Conservation (phyloP, 78 protist species). For the Kipferlia bialata region DNA sequence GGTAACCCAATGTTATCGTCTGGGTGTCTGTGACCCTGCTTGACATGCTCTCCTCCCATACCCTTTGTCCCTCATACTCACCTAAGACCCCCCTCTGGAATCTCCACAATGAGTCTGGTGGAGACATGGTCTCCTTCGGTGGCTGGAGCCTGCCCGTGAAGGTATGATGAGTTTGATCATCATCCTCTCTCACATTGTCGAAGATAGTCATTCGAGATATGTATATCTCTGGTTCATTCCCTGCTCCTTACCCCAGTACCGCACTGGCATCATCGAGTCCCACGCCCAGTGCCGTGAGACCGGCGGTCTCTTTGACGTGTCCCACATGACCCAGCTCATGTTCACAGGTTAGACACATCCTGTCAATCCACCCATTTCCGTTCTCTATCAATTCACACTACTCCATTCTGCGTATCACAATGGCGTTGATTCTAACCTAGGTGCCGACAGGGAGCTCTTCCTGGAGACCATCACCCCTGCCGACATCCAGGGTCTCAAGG, state of each 20-base stretch:
- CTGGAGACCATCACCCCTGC: conserved; percentile 54
- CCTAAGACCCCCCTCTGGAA: conserved; percentile 62
- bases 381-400: not conserved
- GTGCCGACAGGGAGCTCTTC: conserved; percentile 65
- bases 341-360: too few species aligned
- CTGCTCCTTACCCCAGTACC: too few species aligned
- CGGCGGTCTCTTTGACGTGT: conserved; percentile 74
- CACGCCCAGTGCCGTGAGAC: conserved; percentile 50
- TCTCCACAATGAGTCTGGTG: conserved; percentile 59
- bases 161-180: conserved; percentile 21
- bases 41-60: too few species aligned
- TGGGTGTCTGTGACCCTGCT: too few species aligned
- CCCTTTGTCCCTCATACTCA: conserved; percentile 2
- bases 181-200: too few species aligned
- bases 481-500: conserved; percentile 21
- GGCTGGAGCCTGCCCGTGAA: conserved; percentile 80
- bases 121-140: conserved; percentile 68
- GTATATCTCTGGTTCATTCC: too few species aligned
- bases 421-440: too few species aligned
- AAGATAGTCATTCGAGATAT: too few species aligned
- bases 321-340: conserved; percentile 81
- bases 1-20: too few species aligned
- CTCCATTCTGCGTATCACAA: too few species aligned
- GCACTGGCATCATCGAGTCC: conserved; percentile 32
- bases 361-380: not conserved